These are phyloP conservation scores for Ricinus communis DNA, from an alignment of 345 rosid genomes.

Conservation along the genomic window DNA sequence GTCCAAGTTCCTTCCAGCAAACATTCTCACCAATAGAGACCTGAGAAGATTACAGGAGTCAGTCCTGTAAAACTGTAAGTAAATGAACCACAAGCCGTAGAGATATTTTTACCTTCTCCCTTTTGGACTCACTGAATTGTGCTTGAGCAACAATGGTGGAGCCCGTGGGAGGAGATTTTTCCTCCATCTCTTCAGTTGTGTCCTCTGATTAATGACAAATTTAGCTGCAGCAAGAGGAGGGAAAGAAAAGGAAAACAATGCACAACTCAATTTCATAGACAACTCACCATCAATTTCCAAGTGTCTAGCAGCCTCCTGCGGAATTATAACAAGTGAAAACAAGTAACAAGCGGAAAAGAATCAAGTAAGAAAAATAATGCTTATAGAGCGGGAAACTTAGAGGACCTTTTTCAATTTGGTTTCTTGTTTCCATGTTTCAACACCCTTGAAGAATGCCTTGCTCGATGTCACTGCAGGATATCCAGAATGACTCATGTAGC, in stretches of 20 bases:
- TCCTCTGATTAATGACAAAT: conserved; percentile 25
- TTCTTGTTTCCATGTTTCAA: conserved; percentile 49
- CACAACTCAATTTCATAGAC: not conserved
- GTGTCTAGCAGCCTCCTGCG: conserved; percentile 39
- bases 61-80: not conserved
- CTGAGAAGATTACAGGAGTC: conserved; percentile 23
- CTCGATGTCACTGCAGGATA: conserved; percentile 39
- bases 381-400: not conserved
- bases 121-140: conserved; percentile 21
- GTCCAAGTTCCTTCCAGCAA: conserved; percentile 48
- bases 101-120: not conserved
- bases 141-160: conserved; percentile 12
- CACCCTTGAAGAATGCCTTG: conserved; percentile 48
- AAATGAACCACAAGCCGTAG: not conserved
- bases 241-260: not conserved
- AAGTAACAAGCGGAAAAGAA: not conserved
- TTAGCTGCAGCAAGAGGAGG: not conserved
- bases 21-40: conserved; percentile 39
- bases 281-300: conserved; percentile 34
- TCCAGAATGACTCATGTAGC: not conserved
- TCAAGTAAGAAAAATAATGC: not conserved
- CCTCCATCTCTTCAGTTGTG: conserved; percentile 27
- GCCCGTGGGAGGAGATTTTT: conserved; percentile 33
- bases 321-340: not conserved
- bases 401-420: conserved; percentile 43